Base-by-base conservation (phyloP, 495 filamentous ascomycete genomes). In the Neurospora sp. region DNA sequence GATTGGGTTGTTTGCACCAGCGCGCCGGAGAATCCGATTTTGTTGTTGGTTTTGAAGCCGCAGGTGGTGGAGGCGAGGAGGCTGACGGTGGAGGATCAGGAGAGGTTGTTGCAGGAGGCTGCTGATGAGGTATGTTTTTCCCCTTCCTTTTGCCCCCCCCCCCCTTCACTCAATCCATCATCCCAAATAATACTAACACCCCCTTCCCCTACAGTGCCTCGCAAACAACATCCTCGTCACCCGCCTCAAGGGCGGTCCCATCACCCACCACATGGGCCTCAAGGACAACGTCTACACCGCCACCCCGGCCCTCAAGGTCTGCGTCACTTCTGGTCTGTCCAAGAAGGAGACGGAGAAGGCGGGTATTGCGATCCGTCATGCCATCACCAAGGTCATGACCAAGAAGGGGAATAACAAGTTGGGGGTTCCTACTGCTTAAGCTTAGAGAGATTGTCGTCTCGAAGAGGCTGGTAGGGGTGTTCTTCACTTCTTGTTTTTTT, bases 261-360 rank as follows among this genome's bases (percentile, higher is more conserved):
- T 90, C 70, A 86, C 89, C 48, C 80, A 85, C 27, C 82, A 82
- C 65, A 85, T 86, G 42, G 82, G 79, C 6, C 79, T 83, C 35
- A 88, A 90, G 76, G 90, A 91, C 70, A 90, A 91, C 39, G 80
- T 86, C 73, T 89, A 88, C 83, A 85, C 87, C 65, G 87, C 93
- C 59, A 84, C 89, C 69, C 92, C 94, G 16, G 92, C 91, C 6
- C 85, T 98, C 72, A 99, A 98, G 84, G 90, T 97, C 20, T 97
- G 94, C 80, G 86, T 97, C 71, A 95, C 94, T 0, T 91, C 86
- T 40, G 96, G 92, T 11, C 85, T 98, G 76, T 91, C 91, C 41
- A 94, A 92, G 85, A 97, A 97, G 83, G 96, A 99, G 81, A 91
- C 93, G 61, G 96, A 99, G 83, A 95, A 94, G 83, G 92, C 96